Base-by-base conservation (phyloP, 2,329 filamentous ascomycete genomes). In the Fusarium multiceps region DNA sequence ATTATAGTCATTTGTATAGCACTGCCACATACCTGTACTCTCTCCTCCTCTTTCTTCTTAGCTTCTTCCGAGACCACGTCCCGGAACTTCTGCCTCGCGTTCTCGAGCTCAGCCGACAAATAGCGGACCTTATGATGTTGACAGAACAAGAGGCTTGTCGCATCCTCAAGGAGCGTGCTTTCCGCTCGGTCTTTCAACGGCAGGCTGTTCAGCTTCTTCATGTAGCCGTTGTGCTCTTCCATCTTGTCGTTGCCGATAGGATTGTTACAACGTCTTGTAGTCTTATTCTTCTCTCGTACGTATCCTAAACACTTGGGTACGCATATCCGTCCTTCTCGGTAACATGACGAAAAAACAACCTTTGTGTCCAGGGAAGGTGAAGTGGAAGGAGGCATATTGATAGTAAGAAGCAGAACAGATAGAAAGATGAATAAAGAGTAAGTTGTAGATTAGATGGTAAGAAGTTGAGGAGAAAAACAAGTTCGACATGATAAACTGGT, bases 31-130 rank as follows among this genome's bases (percentile, higher is more conserved):
- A 37, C 18, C 34, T 37, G 27, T 10, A 27, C 27, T 10, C 16
- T 37, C 5, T 12, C 18, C 10, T 37, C 34, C 6, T n/a, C 34
- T 7, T 37, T 6, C 18, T n/a, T 37, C 34, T 1, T 37, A 1
- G 10, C 34, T 18, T 12, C 34, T 7, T 12, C 34, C 0, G 0
- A 4, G 7, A 1, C 18, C 10, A 18, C 34, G 6, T 37, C 10
- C 0, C 3, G 10, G 1, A 37, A 37, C 34, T 7, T 37, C 10
- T 37, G 1, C 18, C 6, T 37, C 2, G 34, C 34, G 0, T 7
- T n/a, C 34, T n/a, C 34, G 12, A 37, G 34, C 3, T 37, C 34
- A 4, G 1, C 1, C 1, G 34, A n/a, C 1, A 37, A 37, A 37
- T 37, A 3, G 0, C 10, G 7, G 5, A 3, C 8, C 21, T 23